phyloP scores from a whole-genome alignment of 2,329 filamentous ascomycete species.

The Fusarium sp. region DNA sequence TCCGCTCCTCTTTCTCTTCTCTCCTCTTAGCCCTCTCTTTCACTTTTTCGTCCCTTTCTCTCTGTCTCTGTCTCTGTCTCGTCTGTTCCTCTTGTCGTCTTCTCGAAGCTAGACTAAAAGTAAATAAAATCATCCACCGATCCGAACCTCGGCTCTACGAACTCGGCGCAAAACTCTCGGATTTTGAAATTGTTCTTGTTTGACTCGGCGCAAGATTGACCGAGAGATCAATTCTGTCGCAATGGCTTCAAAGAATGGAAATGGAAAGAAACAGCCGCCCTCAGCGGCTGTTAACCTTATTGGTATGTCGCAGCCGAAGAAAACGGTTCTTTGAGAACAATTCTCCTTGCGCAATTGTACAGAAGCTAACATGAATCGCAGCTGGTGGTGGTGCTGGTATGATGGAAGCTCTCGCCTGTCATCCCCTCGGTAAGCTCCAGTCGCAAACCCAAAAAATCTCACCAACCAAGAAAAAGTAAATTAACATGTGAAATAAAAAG shows the following conservation, averaged over 20 bases:
- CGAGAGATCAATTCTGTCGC: slow-evolving; percentile 14
- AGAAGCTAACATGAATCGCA: slow-evolving; percentile 50
- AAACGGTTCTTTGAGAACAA: neutral
- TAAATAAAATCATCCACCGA: slow-evolving; percentile 18
- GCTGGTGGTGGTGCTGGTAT: slow-evolving; percentile 97
- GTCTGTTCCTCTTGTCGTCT: neutral
- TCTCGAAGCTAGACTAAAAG: neutral
- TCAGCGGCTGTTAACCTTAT: slow-evolving; percentile 92
- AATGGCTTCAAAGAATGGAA: slow-evolving; percentile 47
- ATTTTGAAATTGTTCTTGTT: neutral
- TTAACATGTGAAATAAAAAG: slow-evolving; percentile 52
- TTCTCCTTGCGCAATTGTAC: neutral
- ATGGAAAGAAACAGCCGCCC: slow-evolving; percentile 74
- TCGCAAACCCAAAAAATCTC: neutral
- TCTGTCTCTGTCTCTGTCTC: neutral
- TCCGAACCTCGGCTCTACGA: slow-evolving; percentile 37
- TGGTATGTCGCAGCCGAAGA: slow-evolving; percentile 62
- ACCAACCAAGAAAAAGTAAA: neutral
- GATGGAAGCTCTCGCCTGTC: slow-evolving; percentile 98
- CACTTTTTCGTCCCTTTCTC: neutral
- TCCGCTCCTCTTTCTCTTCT: slow-evolving; percentile 7
- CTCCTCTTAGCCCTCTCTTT: slow-evolving; percentile 3
- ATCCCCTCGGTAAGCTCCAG: slow-evolving; percentile 78
- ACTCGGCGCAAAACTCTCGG: slow-evolving; percentile 20
- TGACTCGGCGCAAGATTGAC: neutral